Evolutionary conservation across 257 asterid genomes (phyloP), one percentile per base, ranked within the genome.

Genomic region (Verbascum thapsus): DNA sequence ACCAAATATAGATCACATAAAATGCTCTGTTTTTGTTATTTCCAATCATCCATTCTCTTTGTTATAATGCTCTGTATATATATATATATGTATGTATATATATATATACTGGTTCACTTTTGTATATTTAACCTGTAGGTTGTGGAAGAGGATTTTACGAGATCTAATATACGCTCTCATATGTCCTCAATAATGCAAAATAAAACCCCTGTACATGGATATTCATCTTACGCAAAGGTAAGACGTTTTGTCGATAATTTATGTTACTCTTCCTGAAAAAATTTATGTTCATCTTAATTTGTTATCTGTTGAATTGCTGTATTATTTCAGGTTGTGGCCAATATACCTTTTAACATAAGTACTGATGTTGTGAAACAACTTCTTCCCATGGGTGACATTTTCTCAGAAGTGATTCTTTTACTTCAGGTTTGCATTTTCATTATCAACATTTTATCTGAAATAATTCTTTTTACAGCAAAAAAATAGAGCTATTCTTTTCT

Each of bases 311-410:
- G 54, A 5, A 39, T 1, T 45, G 7, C 23, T 22, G 47, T 37
- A 37, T 57, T 61, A 17, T 65, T 44, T 45, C 91, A 90, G 99
- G 99, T 94, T 63, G 96, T 89, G 7, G 87, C 99, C 3, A 92
- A 92, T 64, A 76, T 92, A 71, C 99, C 99, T 39, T 92, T 92
- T 81, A 92, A 92, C 85, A 92, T 89, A 73, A 89, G 91, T 60
- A 87, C 95, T 5, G 94, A 85, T 58, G 91, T 90, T 61, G 86
- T 92, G 57, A 92, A 87, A 69, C 94, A 77, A 67, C 97, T 90
- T 58, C 97, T 94, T 81, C 99, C 99, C 23, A 90, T 94, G 99
- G 99, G 97, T 52, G 99, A 94, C 76, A 74, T 90, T 56, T 87
- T 94, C 86, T 82, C 97, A 2, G 92, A 82, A 75, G 84, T 86